Evolutionary conservation across 495 filamentous ascomycete species (phyloP).

Genomic region (Trichoderma asperelloides): DNA sequence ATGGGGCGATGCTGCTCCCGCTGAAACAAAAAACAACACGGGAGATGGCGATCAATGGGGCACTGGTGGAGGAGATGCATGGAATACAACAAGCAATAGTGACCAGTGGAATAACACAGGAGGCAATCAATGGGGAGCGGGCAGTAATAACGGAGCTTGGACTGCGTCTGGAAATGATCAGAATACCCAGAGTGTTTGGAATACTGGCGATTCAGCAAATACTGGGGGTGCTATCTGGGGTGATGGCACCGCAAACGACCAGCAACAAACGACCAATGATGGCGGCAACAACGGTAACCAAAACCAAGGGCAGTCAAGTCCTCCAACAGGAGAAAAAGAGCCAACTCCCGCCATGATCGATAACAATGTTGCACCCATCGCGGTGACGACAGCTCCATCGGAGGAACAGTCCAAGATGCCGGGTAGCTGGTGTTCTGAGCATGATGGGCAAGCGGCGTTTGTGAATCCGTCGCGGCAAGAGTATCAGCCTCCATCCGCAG

Average conservation of each 20-base stretch:
- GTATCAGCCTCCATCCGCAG: background rate
- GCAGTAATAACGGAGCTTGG: background rate
- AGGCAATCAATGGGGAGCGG: background rate
- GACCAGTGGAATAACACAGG: background rate
- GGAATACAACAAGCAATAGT: background rate
- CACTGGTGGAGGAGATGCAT: background rate
- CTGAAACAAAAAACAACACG: background rate
- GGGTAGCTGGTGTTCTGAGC: background rate
- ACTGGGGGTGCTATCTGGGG: background rate
- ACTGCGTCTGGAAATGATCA: background rate
- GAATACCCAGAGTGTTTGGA: background rate
- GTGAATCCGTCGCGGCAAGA: background rate
- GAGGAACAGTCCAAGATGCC: constrained; percentile 5
- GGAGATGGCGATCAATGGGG: background rate
- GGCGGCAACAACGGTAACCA: constrained; percentile 10
- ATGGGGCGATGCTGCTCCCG: background rate
- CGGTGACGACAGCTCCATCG: background rate
- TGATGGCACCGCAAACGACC: background rate
- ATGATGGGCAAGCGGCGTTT: background rate
- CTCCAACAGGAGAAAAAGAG: background rate
- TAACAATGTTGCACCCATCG: background rate
- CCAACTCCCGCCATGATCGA: background rate
- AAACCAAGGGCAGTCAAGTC: background rate
- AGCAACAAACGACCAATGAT: background rate
- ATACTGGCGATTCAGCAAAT: background rate